phyloP scores from a whole-genome alignment of 1,284 basidiomycete species.

The Malassezia globosa region DNA sequence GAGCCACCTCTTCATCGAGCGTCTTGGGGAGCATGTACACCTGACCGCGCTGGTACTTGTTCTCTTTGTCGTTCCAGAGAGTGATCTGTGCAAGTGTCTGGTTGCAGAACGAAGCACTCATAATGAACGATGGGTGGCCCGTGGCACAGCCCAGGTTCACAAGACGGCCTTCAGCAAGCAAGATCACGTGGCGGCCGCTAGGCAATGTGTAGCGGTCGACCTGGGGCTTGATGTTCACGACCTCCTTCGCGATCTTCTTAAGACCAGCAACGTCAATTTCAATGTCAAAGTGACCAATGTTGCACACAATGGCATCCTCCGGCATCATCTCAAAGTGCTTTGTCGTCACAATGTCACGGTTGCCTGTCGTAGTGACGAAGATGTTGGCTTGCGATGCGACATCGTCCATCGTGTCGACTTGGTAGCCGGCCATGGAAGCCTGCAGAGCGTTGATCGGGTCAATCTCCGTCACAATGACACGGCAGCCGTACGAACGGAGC shows the following conservation, averaged over 20 bases:
- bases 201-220: slow-evolving; percentile 92
- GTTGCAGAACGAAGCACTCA: slow-evolving; percentile 99
- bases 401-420: slow-evolving; percentile 97
- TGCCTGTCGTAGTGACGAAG: slow-evolving; percentile 97
- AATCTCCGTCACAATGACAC: slow-evolving; percentile 93
- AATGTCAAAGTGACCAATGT: slow-evolving; percentile 97
- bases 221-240: slow-evolving; percentile 93
- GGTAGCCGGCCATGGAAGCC: slow-evolving; percentile 98
- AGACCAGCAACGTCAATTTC: slow-evolving; percentile 99
- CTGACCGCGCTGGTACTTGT: slow-evolving; percentile 60
- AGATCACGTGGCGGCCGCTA: slow-evolving; percentile 64
- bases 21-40: slow-evolving; percentile 68
- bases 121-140: slow-evolving; percentile 64
- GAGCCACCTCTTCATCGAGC: slow-evolving; percentile 96
- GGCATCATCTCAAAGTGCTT: slow-evolving; percentile 89
- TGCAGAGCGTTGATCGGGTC: slow-evolving; percentile 99
- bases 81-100: slow-evolving; percentile 97
- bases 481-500: slow-evolving; percentile 86
- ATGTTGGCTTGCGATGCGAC: slow-evolving; percentile 77
- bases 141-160: slow-evolving; percentile 84
- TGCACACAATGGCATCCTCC: slow-evolving; percentile 97
- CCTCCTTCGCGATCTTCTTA: slow-evolving; percentile 77
- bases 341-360: slow-evolving; percentile 90
- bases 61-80: slow-evolving; percentile 72
- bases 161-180: slow-evolving; percentile 94